Percentiles rank a stretch among this genome's conserved stretches.
These are phyloP conservation scores for Adansonia rubrostipa DNA, from an alignment of 441 rosid genomes.

Conservation along the genomic window DNA sequence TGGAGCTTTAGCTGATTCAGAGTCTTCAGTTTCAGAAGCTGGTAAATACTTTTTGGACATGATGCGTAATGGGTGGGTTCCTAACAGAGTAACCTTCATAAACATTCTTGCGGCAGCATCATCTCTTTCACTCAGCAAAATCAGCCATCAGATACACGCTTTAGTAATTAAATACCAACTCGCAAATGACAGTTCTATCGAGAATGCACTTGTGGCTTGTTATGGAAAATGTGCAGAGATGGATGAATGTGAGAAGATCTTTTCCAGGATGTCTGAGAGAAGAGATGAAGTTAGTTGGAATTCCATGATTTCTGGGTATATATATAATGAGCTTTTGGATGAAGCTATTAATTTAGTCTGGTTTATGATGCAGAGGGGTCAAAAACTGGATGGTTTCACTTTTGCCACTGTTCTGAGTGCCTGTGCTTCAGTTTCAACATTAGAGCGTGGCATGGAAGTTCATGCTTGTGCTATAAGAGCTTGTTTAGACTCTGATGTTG, in stretches of 20 bases:
- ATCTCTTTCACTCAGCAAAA: conserved; percentile 50
- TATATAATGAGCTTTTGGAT: conserved; percentile 67
- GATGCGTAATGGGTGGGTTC: conserved; percentile 65
- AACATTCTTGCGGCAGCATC: conserved; percentile 68
- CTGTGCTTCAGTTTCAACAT: conserved; percentile 86
- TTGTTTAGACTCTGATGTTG: conserved; percentile 77
- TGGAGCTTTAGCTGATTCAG: conserved; percentile 72
- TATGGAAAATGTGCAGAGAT: conserved; percentile 83
- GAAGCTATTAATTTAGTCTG: conserved; percentile 84
- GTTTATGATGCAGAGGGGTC: conserved; percentile 76
- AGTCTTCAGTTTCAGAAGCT: conserved; percentile 51
- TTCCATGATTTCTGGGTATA: conserved; percentile 87
- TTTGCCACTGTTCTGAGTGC: conserved; percentile 95
- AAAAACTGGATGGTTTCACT: conserved; percentile 70
- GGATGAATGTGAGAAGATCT: conserved; percentile 73
- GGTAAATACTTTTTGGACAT: conserved; percentile 57
- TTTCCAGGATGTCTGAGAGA: conserved; percentile 74
- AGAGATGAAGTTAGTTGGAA: conserved; percentile 85
- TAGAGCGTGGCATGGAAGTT: conserved; percentile 92
- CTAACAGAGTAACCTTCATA: conserved; percentile 68
- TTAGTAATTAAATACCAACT: conserved; percentile 56
- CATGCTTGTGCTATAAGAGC: conserved; percentile 83
- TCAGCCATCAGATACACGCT: conserved; percentile 73
- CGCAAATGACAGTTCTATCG: conserved; percentile 57
- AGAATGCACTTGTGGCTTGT: conserved; percentile 80